Evolutionary conservation across 1,284 basidiomycete species (phyloP).

Genomic region (Trametes sp.): DNA sequence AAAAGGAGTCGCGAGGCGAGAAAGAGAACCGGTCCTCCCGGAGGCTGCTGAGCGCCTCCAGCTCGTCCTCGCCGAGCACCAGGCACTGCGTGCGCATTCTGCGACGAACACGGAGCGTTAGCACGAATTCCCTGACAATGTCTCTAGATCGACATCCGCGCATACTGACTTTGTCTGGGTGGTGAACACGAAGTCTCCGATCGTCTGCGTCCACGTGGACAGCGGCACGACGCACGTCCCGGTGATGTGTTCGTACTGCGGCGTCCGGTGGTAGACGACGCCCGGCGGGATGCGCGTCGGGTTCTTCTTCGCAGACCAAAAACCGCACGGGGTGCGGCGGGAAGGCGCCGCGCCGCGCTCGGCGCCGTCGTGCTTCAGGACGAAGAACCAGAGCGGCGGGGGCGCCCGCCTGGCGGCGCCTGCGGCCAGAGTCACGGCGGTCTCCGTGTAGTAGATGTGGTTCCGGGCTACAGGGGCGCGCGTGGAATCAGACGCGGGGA

Average conservation of each 20-base stretch:
- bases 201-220: neutral
- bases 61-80: neutral
- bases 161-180: neutral
- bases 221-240: neutral
- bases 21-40: no score
- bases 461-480: neutral
- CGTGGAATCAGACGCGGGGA: neutral
- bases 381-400: neutral
- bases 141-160: no score
- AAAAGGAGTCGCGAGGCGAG: no score
- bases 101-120: neutral
- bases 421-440: neutral
- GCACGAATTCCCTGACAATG: no score
- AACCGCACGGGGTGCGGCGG: neutral
- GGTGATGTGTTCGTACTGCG: neutral
- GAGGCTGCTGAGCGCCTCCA: neutral
- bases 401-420: neutral
- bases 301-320: neutral
- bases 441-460: neutral
- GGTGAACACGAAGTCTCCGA: neutral
- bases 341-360: neutral
- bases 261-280: neutral
- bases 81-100: neutral
- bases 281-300: neutral
- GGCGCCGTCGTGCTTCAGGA: neutral